Evolutionary conservation across 2,329 filamentous ascomycete species (phyloP).

Genomic region (Davidsoniella neocaledoniae): DNA sequence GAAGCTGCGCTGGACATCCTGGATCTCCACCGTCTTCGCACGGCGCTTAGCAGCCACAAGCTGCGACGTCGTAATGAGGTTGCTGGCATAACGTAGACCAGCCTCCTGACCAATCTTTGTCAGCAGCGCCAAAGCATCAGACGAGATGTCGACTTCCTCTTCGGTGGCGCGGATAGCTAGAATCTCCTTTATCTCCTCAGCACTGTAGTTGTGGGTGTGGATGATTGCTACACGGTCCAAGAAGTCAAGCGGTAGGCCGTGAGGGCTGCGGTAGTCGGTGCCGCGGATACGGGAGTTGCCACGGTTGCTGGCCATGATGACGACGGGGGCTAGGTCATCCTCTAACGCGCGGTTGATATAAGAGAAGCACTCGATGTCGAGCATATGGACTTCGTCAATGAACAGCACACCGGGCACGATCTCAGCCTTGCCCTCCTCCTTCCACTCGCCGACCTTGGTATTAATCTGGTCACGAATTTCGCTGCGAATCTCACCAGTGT

Average conservation of each 20-base stretch:
- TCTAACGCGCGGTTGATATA: constrained; percentile 96
- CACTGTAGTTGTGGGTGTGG: constrained; percentile 69
- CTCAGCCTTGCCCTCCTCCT: constrained; percentile 96
- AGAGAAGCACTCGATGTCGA: constrained; percentile 97
- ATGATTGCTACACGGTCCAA: constrained; percentile 92
- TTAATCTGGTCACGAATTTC: constrained; percentile 98
- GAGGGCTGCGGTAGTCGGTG: constrained; percentile 82
- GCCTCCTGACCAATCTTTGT: constrained; percentile 93
- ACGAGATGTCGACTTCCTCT: constrained; percentile 82
- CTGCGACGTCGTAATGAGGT: constrained; percentile 89
- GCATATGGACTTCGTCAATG: constrained; percentile 99
- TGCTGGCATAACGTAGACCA: constrained; percentile 88
- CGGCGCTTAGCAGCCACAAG: constrained; percentile 73
- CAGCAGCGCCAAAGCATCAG: constrained; percentile 78
- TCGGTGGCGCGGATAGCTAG: constrained; percentile 83
- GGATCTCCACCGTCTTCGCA: constrained; percentile 65
- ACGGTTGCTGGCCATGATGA: constrained; percentile 98
- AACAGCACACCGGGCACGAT: constrained; percentile 95
- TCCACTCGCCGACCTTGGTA: constrained; percentile 97
- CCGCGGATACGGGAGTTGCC: constrained; percentile 83
- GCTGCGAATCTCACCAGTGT: constrained; percentile 93
- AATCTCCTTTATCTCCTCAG: constrained; percentile 83
- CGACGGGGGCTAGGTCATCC: constrained; percentile 84
- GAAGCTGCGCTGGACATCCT: constrained; percentile 88
- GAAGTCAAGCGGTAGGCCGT: constrained; percentile 89